Conservation (phyloP, 345 rosid genomes). For the Citrus cavaleriei region DNA sequence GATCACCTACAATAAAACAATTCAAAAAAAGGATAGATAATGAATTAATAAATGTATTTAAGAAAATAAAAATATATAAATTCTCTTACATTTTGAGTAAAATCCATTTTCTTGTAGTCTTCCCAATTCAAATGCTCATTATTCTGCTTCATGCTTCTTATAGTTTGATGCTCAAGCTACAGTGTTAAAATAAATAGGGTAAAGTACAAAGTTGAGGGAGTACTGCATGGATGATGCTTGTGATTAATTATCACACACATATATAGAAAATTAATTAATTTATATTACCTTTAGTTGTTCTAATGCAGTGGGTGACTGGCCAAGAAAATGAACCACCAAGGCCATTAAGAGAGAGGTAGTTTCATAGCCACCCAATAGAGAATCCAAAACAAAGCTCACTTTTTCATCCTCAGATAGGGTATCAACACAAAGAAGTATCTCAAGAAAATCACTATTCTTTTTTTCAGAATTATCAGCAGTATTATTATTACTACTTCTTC, state of each 20-base stretch:
- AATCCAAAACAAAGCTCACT: constrained; percentile 51
- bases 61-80: not conserved
- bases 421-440: constrained; percentile 38
- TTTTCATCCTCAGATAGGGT: constrained; percentile 58
- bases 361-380: constrained; percentile 61
- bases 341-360: constrained; percentile 50
- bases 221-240: too few relatives aligned
- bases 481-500: not conserved
- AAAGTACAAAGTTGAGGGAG: not conserved
- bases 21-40: not conserved
- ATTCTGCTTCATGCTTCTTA: constrained; percentile 35
- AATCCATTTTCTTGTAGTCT: constrained; percentile 46
- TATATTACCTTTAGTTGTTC: constrained; percentile 40
- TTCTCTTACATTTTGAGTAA: constrained; percentile 43
- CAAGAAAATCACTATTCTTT: constrained; percentile 34
- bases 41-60: not conserved
- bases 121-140: constrained; percentile 48
- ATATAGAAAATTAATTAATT: not conserved
- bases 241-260: too few relatives aligned
- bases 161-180: constrained; percentile 39
- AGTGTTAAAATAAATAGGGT: not conserved
- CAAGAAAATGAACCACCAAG: constrained; percentile 43
- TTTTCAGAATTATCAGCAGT: not conserved
- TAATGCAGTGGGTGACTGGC: constrained; percentile 31
- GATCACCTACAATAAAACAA: constrained; percentile 38